Conservation (phyloP, 257 asterid genomes). For the Salvia splendens region DNA sequence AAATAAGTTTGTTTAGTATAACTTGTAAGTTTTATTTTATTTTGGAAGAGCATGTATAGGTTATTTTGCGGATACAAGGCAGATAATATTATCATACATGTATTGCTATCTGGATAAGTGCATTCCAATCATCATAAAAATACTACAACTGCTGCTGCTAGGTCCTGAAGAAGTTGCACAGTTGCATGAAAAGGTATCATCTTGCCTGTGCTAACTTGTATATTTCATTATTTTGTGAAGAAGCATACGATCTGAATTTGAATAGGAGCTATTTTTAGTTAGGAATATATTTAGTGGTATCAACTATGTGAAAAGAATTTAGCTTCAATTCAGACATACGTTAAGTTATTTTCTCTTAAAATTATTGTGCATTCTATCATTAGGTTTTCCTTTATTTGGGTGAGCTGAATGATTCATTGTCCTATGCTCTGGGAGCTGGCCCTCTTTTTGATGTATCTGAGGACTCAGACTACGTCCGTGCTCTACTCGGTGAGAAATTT, state of each 20-base stretch:
- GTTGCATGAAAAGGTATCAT: not conserved
- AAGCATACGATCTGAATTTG: not conserved
- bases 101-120: not conserved
- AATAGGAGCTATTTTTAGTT: not conserved
- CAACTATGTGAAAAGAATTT: not conserved
- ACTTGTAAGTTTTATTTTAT: too few relatives aligned
- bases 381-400: constrained; percentile 89
- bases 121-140: not conserved
- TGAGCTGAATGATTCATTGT: constrained; percentile 78
- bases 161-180: not conserved
- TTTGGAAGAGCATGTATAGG: too few relatives aligned
- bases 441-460: constrained; percentile 83
- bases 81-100: not conserved
- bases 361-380: not conserved
- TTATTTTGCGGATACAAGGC: not conserved
- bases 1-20: not conserved
- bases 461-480: constrained; percentile 83
- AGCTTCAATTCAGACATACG: not conserved
- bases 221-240: not conserved
- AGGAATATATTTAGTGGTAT: not conserved
- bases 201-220: constrained; percentile 4
- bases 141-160: constrained; percentile 8
- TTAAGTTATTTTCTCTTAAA: not conserved
- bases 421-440: constrained; percentile 93
- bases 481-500: constrained; percentile 64